Evolutionary conservation across 169 alveolate species (phyloP).

Genomic region (Amoebophrya sp.): DNA sequence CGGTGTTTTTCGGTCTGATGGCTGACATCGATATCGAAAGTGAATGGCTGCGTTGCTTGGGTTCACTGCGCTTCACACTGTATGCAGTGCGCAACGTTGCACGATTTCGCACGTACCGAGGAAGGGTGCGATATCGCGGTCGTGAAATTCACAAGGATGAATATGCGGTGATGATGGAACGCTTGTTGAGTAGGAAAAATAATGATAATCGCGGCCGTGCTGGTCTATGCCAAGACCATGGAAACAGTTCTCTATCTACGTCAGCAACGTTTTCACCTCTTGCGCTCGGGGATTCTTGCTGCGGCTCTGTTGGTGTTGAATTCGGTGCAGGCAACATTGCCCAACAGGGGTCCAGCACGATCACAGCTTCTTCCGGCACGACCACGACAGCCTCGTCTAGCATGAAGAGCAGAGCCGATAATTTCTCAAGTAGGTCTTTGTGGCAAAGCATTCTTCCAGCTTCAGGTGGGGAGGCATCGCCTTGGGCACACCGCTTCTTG

Average conservation of each 20-base stretch:
- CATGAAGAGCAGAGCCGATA: too few relatives aligned
- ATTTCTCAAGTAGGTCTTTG: background rate
- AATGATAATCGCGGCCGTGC: too few relatives aligned
- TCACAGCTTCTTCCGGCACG: too few relatives aligned
- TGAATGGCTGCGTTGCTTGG: background rate
- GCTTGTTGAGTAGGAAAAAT: too few relatives aligned
- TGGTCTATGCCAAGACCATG: background rate
- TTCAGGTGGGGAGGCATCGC: background rate
- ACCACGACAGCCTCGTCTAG: too few relatives aligned
- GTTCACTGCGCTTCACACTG: background rate
- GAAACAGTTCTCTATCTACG: background rate
- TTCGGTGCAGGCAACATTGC: too few relatives aligned
- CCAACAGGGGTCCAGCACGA: too few relatives aligned
- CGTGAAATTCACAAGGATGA: background rate
- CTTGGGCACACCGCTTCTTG: background rate
- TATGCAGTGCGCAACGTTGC: background rate
- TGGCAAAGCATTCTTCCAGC: background rate
- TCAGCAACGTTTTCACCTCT: too few relatives aligned
- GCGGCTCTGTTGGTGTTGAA: background rate
- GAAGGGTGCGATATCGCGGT: background rate
- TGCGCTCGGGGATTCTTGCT: background rate
- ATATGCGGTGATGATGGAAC: too few relatives aligned
- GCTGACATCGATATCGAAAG: background rate
- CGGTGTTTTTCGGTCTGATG: background rate
- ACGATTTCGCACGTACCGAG: background rate